phyloP scores from a whole-genome alignment of 2,329 filamentous ascomycete species.

The Claviceps digitariae region DNA sequence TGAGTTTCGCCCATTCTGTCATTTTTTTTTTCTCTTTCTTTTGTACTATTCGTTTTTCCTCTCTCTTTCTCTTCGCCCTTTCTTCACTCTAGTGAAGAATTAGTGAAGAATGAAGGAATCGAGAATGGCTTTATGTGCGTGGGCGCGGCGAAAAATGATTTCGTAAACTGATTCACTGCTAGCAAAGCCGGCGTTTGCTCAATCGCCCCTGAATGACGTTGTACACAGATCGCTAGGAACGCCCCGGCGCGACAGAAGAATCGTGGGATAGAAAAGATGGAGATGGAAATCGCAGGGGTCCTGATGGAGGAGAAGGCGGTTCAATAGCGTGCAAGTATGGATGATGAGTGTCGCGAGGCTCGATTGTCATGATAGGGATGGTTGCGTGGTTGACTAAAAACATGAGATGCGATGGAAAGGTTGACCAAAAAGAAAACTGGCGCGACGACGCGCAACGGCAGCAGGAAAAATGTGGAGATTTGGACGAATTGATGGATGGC shows the following conservation, averaged over 20 bases:
- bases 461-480: neutral
- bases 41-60: too few species aligned
- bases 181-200: neutral
- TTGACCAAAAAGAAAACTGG: neutral
- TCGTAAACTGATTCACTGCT: too few species aligned
- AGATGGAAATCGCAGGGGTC: neutral
- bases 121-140: too few species aligned
- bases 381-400: neutral
- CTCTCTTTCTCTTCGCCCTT: neutral
- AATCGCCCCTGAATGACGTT: neutral
- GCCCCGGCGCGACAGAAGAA: neutral
- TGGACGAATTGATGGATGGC: neutral
- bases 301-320: neutral
- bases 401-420: neutral
- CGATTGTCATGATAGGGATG: neutral
- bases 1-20: conserved; percentile 45
- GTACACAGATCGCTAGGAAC: neutral
- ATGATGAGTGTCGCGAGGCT: neutral
- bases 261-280: neutral
- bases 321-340: neutral
- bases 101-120: neutral
- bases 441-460: neutral
- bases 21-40: conserved; percentile 18
- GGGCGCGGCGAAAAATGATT: too few species aligned
- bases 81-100: neutral